Evolutionary conservation across 345 rosid genomes (phyloP), one percentile per base, ranked within the genome.

Genomic region (Sisymbrium altissimum): DNA sequence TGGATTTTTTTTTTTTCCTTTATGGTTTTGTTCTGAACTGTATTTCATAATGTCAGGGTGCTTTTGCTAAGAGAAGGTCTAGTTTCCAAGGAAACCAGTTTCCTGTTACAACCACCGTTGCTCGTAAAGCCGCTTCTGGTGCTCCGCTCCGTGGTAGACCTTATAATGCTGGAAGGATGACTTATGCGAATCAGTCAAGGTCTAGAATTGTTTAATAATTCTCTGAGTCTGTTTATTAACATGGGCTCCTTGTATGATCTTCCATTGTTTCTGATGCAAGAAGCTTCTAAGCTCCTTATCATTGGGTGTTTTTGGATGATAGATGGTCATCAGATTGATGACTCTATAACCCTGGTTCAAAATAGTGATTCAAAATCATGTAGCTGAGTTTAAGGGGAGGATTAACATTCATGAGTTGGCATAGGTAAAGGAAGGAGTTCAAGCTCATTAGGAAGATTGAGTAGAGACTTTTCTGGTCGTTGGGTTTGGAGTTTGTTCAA

Each of bases 21-120:
- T 13, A 17, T 6, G 33, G 19, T 43, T 75, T 5, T 43, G 46
- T 66, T 57, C 8, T 71, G 52, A 66, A n/a, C n/a, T 12, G 30
- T 66, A 2, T 39, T 36, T 40, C 39, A 23, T 58, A 5, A 40
- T 66, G 81, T 61, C 84, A 93, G 97, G 97, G 93, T 6, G 84
- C 81, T 65, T 81, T 90, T 71, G 98, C 96, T 36, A 82, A 82
- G 74, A 91, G 86, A 70, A 87, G 97, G 84, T 82, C 93, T 59
- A 84, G 73, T 76, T 85, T 87, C 72, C 87, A 72, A 70, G 83
- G 25, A 23, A 23, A 23, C 25, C 25, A 23, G 25, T 23, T 23
- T 23, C 25, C 25, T 23, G 25, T 23, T 23, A 23, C 25, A 23
- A 23, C 25, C 1, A 23, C 25, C 25, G 25, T 23, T 23, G 25